Conservation (phyloP, 306 rosid species). For the Amphicarpaea edgeworthii region DNA sequence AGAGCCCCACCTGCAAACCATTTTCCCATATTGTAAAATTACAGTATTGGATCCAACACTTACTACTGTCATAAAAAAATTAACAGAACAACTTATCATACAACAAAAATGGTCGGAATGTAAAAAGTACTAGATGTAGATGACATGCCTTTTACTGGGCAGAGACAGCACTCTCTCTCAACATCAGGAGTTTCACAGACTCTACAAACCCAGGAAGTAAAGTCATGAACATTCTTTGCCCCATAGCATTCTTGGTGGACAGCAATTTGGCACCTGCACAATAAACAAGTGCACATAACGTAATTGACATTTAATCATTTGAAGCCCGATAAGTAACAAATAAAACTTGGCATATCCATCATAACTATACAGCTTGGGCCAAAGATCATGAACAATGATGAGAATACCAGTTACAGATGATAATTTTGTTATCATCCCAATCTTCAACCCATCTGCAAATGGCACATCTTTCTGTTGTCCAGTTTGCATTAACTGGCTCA, state of each 20-base stretch:
- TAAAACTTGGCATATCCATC: constrained; percentile 29
- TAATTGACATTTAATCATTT: constrained; percentile 14
- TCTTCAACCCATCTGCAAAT: constrained; percentile 96
- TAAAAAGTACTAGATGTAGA: constrained; percentile 40
- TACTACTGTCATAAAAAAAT: constrained; percentile 26
- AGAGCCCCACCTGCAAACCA: constrained; percentile 82
- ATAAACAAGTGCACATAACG: constrained; percentile 21
- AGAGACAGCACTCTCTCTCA: constrained; percentile 90
- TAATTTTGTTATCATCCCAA: constrained; percentile 91
- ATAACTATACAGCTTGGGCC: constrained; percentile 16
- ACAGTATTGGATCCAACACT: constrained; percentile 20
- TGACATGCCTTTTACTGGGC: constrained; percentile 88
- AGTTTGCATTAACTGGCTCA: constrained; percentile 77
- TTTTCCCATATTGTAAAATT: constrained; percentile 34
- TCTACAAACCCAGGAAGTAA: constrained; percentile 98
- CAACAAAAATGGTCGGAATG: constrained; percentile 22
- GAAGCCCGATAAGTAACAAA: constrained; percentile 22
- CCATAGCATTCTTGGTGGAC: constrained; percentile 99
- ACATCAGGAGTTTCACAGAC: constrained; percentile 89
- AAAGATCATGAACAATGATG: constrained; percentile 39
- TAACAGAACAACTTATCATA: constrained; percentile 5
- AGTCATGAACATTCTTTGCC: constrained; percentile 78
- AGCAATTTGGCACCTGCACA: constrained; percentile 88
- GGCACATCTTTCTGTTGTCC: constrained; percentile 95
- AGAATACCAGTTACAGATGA: constrained; percentile 89